A percentile compares a stretch with the other conserved stretches of the same genome.
Conservation (phyloP, 2,329 filamentous ascomycete species). For the Aspergillus sp. region DNA sequence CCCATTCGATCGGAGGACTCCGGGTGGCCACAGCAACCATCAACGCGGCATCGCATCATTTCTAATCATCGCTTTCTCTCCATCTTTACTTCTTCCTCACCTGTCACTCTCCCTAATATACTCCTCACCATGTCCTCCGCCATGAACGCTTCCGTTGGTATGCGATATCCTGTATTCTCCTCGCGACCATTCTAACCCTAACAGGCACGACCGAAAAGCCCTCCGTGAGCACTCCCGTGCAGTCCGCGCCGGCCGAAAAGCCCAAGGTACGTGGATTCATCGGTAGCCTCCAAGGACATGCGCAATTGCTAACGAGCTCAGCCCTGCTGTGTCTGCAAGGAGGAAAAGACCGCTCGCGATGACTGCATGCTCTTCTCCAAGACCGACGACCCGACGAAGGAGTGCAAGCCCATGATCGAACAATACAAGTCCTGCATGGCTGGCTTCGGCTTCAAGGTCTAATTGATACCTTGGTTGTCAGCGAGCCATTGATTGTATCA, state of each 20-base stretch:
- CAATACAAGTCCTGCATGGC: conserved; percentile 92
- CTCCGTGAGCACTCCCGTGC: conserved; percentile 18
- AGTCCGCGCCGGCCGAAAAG: conserved; percentile 31
- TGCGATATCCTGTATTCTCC: background rate
- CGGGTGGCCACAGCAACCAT: conserved; percentile 20
- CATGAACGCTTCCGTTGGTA: conserved; percentile 2
- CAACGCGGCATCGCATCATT: conserved; percentile 8
- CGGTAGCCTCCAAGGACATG: background rate
- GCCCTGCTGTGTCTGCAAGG: conserved; percentile 97
- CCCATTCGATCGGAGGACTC: conserved; percentile 8
- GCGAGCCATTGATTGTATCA: background rate
- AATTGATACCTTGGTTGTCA: background rate
- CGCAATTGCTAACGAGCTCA: conserved; percentile 36
- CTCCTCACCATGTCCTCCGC: conserved; percentile 3
- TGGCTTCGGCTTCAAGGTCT: conserved; percentile 79
- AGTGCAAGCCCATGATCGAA: conserved; percentile 79
- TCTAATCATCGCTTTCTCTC: conserved; percentile 15
- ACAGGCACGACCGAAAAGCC: conserved; percentile 21
- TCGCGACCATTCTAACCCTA: background rate
- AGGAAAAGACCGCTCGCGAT: conserved; percentile 88
- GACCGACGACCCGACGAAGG: conserved; percentile 71
- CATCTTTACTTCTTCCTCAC: background rate
- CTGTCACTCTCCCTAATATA: background rate
- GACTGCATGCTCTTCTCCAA: conserved; percentile 99
- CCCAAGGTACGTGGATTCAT: conserved; percentile 34